phyloP scores from a whole-genome alignment of 148 eudicot genomes.

The Talinum fruticosum region DNA sequence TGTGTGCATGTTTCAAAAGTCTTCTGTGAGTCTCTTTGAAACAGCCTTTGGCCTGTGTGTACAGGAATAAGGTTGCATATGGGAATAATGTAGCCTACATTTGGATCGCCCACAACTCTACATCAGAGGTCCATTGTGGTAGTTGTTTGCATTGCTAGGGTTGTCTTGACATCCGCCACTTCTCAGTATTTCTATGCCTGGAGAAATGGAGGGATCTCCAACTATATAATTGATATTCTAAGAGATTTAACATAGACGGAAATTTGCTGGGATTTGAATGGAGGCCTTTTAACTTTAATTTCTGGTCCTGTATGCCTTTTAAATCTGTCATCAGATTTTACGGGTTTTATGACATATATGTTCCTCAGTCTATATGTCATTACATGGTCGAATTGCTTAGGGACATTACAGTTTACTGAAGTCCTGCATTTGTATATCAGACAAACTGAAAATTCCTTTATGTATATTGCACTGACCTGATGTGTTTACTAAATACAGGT shows the following conservation, averaged over 20 bases:
- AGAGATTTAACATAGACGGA: not conserved
- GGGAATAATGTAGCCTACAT: not conserved
- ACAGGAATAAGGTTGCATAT: not conserved
- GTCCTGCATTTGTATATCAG: not conserved
- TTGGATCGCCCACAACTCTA: not conserved
- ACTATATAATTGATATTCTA: not conserved
- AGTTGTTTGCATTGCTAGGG: not conserved
- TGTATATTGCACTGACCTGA: not conserved
- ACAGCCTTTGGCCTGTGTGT: not conserved
- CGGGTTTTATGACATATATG: not conserved
- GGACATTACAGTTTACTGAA: not conserved
- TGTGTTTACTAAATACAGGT: slow-evolving; percentile 39
- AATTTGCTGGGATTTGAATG: not conserved
- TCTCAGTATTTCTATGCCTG: not conserved
- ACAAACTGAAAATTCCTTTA: not conserved
- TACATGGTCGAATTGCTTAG: not conserved
- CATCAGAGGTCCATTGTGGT: not conserved
- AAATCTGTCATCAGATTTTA: not conserved
- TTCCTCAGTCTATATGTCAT: not conserved
- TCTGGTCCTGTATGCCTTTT: not conserved
- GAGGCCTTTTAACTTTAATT: not conserved
- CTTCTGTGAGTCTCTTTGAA: not conserved
- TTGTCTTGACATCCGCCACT: not conserved
- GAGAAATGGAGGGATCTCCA: not conserved
- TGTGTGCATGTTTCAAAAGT: not conserved